These are phyloP conservation scores for Adenanthera pavonina DNA, from an alignment of 306 rosid species.

Conservation along the genomic window DNA sequence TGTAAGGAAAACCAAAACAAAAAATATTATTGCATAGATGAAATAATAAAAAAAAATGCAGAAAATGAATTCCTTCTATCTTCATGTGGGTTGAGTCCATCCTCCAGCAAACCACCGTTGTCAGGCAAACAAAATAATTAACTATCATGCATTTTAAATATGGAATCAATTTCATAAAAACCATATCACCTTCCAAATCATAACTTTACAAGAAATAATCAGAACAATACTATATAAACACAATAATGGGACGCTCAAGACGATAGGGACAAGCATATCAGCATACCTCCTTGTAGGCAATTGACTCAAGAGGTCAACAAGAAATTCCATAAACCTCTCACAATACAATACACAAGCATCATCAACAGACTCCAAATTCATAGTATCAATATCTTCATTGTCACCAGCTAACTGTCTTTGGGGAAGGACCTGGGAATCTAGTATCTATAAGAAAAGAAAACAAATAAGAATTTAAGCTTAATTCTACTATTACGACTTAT, in stretches of 20 bases:
- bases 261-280: constrained; percentile 30
- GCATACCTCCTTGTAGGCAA: constrained; percentile 93
- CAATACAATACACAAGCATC: constrained; percentile 94
- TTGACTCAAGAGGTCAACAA: constrained; percentile 96
- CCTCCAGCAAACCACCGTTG: constrained; percentile 22
- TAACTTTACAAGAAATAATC: constrained; percentile 13
- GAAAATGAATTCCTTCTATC: constrained; percentile 12
- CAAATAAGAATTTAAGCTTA: constrained; percentile 23
- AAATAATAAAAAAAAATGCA: background rate
- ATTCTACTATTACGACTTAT: background rate
- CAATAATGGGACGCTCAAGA: constrained; percentile 5
- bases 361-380: constrained; percentile 53
- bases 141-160: constrained; percentile 20
- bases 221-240: constrained; percentile 18
- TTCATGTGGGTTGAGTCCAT: constrained; percentile 13
- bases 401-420: constrained; percentile 49
- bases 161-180: constrained; percentile 18
- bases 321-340: constrained; percentile 98
- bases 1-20: background rate
- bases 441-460: constrained; percentile 58
- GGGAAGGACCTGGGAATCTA: constrained; percentile 71
- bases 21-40: background rate
- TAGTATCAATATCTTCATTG: constrained; percentile 48
- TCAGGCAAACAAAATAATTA: background rate
- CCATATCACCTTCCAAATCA: constrained; percentile 23